Evolutionary conservation across 148 eudicot genomes (phyloP).

Genomic region (Vaccinium darrowii): DNA sequence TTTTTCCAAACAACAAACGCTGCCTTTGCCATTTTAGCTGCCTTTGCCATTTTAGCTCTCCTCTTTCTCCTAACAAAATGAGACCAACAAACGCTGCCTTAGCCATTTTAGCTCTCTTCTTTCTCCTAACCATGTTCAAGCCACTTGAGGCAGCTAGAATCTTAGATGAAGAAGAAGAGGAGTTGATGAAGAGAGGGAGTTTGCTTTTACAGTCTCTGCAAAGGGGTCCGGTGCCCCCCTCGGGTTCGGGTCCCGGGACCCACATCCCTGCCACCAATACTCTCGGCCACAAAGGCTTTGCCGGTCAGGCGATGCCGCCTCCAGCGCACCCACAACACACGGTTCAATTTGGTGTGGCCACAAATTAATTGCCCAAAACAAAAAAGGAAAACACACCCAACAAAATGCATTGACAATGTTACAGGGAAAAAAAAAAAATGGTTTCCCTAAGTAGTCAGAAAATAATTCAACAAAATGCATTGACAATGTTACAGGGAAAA

Average conservation of each 20-base stretch:
- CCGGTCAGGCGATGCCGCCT: constrained; percentile 2
- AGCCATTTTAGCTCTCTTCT: not conserved
- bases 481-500: no score
- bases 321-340: constrained; percentile 1
- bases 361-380: not conserved
- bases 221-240: not conserved
- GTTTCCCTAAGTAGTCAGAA: not conserved
- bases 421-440: not conserved
- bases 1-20: not conserved
- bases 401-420: not conserved
- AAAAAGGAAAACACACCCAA: not conserved
- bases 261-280: not conserved
- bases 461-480: no score
- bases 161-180: constrained; percentile 4
- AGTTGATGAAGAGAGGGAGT: not conserved
- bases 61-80: constrained; percentile 5
- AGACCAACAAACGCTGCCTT: not conserved
- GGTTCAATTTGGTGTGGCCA: constrained; percentile 14
- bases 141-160: constrained; percentile 11
- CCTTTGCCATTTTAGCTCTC: no score
- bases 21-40: no score
- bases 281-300: constrained; percentile 12
- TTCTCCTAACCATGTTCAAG: constrained; percentile 17
- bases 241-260: not conserved
- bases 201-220: constrained; percentile 8